A percentile compares a stretch with the other conserved stretches of the same genome.
These are phyloP conservation scores for Trichophyton equinum DNA, from an alignment of 2,329 filamentous ascomycete species.

Conservation along the genomic window DNA sequence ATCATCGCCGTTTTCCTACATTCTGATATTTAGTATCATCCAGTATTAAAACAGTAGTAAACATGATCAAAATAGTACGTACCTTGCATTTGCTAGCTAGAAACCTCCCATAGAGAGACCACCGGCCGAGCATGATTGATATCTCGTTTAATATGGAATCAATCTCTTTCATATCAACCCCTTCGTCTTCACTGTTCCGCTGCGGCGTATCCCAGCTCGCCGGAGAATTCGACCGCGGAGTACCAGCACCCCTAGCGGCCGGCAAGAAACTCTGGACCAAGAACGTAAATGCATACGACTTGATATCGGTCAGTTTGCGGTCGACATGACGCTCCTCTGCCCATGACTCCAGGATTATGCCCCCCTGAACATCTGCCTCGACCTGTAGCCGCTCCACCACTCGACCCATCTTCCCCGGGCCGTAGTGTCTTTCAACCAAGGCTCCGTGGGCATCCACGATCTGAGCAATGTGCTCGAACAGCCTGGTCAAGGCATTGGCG, in stretches of 20 bases:
- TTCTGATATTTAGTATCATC: background rate
- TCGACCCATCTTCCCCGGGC: constrained; percentile 78
- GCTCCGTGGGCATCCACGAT: constrained; percentile 87
- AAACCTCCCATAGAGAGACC: constrained; percentile 86
- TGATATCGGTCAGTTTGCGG: constrained; percentile 82
- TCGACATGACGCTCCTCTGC: constrained; percentile 76
- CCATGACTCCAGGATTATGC: constrained; percentile 93
- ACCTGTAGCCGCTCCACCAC: constrained; percentile 88
- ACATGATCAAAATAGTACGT: constrained; percentile 23
- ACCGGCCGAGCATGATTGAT: constrained; percentile 80
- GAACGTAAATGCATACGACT: constrained; percentile 95
- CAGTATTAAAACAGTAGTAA: constrained; percentile 9
- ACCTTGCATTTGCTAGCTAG: constrained; percentile 75
- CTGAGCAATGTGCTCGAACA: constrained; percentile 96
- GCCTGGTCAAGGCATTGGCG: constrained; percentile 72
- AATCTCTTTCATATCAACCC: constrained; percentile 92
- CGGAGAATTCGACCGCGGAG: constrained; percentile 63
- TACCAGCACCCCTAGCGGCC: constrained; percentile 51
- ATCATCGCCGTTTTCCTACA: constrained; percentile 3
- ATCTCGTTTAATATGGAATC: constrained; percentile 79
- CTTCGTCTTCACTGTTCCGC: constrained; percentile 69
- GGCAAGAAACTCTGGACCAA: constrained; percentile 86
- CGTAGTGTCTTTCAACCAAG: constrained; percentile 89
- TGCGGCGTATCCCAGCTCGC: constrained; percentile 45
- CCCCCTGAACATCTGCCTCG: constrained; percentile 91